phyloP scores from a whole-genome alignment of 192 early-diverging fungal species.

The Hyaloraphidium curvatum region DNA sequence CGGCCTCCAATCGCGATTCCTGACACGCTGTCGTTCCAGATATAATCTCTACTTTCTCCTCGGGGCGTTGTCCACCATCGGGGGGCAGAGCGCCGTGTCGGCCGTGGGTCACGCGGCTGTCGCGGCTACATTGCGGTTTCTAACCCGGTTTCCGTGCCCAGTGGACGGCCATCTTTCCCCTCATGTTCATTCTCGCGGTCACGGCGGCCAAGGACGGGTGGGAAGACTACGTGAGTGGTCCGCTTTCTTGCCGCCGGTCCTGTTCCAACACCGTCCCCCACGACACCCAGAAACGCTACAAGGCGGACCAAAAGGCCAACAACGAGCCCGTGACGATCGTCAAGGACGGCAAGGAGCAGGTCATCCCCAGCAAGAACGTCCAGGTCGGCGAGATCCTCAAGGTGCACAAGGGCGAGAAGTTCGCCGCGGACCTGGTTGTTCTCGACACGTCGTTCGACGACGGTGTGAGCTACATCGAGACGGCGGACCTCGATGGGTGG shows the following conservation, averaged over 20 bases:
- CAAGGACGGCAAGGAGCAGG: conserved; percentile 1
- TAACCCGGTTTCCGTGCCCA: no score
- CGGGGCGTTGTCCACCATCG: conserved; percentile 23
- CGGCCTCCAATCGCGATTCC: no score
- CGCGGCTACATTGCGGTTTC: no score
- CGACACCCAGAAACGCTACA: conserved; percentile 4
- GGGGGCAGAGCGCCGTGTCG: conserved; percentile 15
- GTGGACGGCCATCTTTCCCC: conserved; percentile 13
- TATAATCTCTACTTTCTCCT: conserved; percentile 44
- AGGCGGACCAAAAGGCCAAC: conserved; percentile 13
- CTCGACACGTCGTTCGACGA: conserved; percentile 23
- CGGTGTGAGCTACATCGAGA: conserved; percentile 35
- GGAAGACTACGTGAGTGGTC: conserved; percentile 22
- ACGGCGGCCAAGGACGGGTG: conserved; percentile 29
- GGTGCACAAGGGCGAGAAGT: conserved; percentile 28
- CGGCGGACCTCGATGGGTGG: conserved; percentile 32
- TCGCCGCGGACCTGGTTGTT: conserved; percentile 26
- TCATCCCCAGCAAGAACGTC: conserved; percentile 12
- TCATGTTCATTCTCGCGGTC: conserved; percentile 26
- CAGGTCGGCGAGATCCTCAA: background rate
- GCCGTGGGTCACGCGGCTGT: no score
- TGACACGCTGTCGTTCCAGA: no score
- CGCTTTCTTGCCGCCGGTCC: background rate
- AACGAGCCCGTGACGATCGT: conserved; percentile 5
- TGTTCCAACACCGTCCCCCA: conserved; percentile 14